Evolutionary conservation across 139 green algal species (phyloP).

Genomic region (Chlorella sp.): DNA sequence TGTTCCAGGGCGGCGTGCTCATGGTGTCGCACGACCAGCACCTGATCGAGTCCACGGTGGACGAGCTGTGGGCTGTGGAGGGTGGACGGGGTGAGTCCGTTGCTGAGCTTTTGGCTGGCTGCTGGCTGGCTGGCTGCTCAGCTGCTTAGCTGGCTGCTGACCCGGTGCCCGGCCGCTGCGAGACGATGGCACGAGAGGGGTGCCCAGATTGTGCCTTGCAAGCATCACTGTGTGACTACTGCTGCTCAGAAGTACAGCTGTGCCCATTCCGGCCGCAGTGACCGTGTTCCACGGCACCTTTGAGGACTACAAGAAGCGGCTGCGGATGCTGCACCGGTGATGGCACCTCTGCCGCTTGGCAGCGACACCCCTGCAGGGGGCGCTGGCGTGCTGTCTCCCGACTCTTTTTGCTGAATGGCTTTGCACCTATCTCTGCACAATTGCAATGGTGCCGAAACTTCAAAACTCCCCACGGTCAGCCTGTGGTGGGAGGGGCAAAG

Average conservation of each 20-base stretch:
- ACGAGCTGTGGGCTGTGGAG: constrained; percentile 81
- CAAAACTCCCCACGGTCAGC: too few species aligned
- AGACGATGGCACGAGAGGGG: not conserved
- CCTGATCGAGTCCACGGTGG: constrained; percentile 84
- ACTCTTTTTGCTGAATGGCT: too few species aligned
- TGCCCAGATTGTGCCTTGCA: not conserved
- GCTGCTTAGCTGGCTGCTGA: too few species aligned
- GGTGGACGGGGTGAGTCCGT: constrained; percentile 7
- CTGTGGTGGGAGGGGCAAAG: too few species aligned
- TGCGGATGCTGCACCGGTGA: constrained; percentile 29
- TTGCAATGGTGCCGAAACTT: too few species aligned
- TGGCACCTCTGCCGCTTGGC: too few species aligned
- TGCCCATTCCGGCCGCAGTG: not conserved
- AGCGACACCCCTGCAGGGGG: too few species aligned
- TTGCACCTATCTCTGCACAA: too few species aligned
- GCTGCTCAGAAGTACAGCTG: too few species aligned
- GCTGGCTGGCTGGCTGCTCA: not conserved
- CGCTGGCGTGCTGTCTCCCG: too few species aligned
- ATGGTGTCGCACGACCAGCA: constrained; percentile 87
- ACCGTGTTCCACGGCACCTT: constrained; percentile 70
- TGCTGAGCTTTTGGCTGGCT: too few species aligned
- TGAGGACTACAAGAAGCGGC: constrained; percentile 79
- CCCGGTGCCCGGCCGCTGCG: not conserved
- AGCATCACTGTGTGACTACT: not conserved
- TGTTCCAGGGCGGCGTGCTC: constrained; percentile 84